These are phyloP conservation scores for Lodderomyces metapsilosis DNA, from an alignment of 1,139 yeast species.

Conservation along the genomic window DNA sequence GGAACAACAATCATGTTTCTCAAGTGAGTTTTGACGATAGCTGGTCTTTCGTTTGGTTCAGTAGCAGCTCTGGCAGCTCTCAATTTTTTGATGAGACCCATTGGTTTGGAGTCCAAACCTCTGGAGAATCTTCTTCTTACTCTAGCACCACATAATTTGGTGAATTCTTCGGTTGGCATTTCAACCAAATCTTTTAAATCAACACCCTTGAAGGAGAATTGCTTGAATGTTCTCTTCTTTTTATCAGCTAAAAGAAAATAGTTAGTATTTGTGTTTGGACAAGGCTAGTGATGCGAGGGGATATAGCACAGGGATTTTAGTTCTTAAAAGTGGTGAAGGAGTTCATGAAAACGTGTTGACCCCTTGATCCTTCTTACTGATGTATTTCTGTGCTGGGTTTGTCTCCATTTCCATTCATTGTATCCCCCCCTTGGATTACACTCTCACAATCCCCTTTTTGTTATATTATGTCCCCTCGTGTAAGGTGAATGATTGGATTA, in stretches of 20 bases:
- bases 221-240: slow-evolving; percentile 92
- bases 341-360: no score
- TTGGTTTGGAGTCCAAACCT: slow-evolving; percentile 95
- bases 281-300: no score
- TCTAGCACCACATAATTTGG: slow-evolving; percentile 96
- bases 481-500: not conserved
- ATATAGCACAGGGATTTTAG: not conserved
- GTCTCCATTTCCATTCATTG: no score
- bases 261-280: slow-evolving; percentile 7
- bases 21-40: slow-evolving; percentile 97
- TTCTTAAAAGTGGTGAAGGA: not conserved
- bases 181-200: slow-evolving; percentile 93
- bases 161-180: slow-evolving; percentile 95
- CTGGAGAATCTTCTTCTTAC: slow-evolving; percentile 99
- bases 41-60: slow-evolving; percentile 95
- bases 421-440: no score
- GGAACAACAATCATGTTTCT: slow-evolving; percentile 99
- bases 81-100: slow-evolving; percentile 96
- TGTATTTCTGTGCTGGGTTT: no score
- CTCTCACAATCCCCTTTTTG: no score
- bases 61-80: slow-evolving; percentile 96
- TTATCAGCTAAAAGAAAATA: slow-evolving; percentile 45
- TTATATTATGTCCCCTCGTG: not conserved
- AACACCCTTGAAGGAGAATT: slow-evolving; percentile 99
- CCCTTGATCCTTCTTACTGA: no score